Conservation (phyloP, 495 filamentous ascomycete species). For the Neurospora sp. region DNA sequence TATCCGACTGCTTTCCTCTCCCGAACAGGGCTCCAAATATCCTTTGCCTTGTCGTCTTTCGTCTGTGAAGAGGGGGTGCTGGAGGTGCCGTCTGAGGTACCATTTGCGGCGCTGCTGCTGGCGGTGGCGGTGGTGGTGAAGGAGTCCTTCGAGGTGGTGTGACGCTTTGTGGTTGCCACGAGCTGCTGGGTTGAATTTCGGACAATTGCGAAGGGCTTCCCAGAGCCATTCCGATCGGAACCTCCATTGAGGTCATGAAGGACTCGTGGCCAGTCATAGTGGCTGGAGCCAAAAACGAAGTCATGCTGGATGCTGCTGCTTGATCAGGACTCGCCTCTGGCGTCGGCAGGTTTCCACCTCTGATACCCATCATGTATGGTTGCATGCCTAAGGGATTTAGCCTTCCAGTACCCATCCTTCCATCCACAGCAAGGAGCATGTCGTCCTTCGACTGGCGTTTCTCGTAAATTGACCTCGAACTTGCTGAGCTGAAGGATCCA, state of each 20-base stretch:
- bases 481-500: slow-evolving; percentile 6
- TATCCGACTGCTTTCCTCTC: slow-evolving; percentile 26
- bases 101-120: slow-evolving; percentile 8
- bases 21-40: slow-evolving; percentile 40
- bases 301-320: not conserved
- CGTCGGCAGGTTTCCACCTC: slow-evolving; percentile 29
- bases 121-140: slow-evolving; percentile 12
- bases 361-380: slow-evolving; percentile 10
- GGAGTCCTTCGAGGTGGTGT: slow-evolving; percentile 6
- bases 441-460: slow-evolving; percentile 41
- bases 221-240: slow-evolving; percentile 48
- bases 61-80: slow-evolving; percentile 25
- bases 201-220: slow-evolving; percentile 36
- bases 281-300: not conserved
- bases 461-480: slow-evolving; percentile 19
- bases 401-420: slow-evolving; percentile 9
- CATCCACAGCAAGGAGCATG: slow-evolving; percentile 24
- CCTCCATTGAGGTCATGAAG: slow-evolving; percentile 20
- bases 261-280: slow-evolving; percentile 30
- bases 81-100: not conserved
- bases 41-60: slow-evolving; percentile 38
- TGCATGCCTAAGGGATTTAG: slow-evolving; percentile 12
- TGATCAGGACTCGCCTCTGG: slow-evolving; percentile 31
- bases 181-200: slow-evolving; percentile 5
- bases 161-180: slow-evolving; percentile 13